Conservation (phyloP, 1,139 yeast genomes). For the Suzukiozyma palmioleophila region DNA sequence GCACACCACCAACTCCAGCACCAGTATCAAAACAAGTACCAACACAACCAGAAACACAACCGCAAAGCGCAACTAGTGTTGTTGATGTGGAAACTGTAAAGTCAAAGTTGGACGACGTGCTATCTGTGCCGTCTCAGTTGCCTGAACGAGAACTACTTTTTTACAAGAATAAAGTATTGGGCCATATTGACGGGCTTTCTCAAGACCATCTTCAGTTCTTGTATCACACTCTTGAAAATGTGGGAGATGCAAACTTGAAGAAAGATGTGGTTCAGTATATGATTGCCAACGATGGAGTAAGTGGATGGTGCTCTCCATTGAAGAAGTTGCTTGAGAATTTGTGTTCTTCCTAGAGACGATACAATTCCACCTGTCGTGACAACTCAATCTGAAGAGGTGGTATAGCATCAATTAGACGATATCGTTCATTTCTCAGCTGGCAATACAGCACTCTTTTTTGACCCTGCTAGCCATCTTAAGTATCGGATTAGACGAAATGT, state of each 20-base stretch:
- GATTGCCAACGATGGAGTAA: slow-evolving; percentile 48
- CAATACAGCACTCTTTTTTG: too few relatives aligned
- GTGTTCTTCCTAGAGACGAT: background rate
- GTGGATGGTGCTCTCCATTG: slow-evolving; percentile 55
- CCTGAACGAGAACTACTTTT: slow-evolving; percentile 33
- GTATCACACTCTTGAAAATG: slow-evolving; percentile 9
- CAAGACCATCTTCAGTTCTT: slow-evolving; percentile 17
- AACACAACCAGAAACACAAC: too few relatives aligned
- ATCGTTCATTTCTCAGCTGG: too few relatives aligned
- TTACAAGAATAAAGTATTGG: slow-evolving; percentile 28
- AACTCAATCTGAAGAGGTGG: too few relatives aligned
- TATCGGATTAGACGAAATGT: too few relatives aligned
- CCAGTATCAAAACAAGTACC: too few relatives aligned
- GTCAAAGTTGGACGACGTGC: slow-evolving; percentile 11
- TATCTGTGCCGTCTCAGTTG: slow-evolving; percentile 18
- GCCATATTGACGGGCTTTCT: slow-evolving; percentile 13
- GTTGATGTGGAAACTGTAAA: slow-evolving; percentile 6
- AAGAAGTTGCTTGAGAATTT: slow-evolving; percentile 41
- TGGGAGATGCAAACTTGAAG: slow-evolving; percentile 12
- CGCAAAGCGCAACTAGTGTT: too few relatives aligned
- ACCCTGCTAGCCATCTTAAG: too few relatives aligned
- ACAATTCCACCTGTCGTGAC: too few relatives aligned
- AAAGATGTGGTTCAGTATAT: slow-evolving; percentile 39
- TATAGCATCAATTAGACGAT: too few relatives aligned
- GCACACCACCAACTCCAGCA: background rate